Conservation (phyloP, 495 filamentous ascomycete genomes). For the Podospora tetraspora region DNA sequence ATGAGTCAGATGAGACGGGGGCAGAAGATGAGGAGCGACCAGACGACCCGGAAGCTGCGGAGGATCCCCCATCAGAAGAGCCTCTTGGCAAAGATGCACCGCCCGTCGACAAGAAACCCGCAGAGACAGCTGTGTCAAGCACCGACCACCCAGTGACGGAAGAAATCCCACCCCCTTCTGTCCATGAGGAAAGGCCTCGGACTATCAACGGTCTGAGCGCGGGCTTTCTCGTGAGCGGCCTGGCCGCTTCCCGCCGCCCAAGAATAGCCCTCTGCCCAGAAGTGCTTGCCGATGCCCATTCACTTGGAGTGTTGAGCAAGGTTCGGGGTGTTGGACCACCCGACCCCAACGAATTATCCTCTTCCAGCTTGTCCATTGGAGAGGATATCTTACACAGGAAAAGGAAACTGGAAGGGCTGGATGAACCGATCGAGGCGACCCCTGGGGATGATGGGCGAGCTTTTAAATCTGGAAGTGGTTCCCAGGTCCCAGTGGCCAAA, state of each 20-base stretch:
- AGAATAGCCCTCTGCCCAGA: constrained; percentile 13
- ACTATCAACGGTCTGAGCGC: constrained; percentile 13
- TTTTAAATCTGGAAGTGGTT: not conserved
- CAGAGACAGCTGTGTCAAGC: not conserved
- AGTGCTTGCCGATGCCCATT: constrained; percentile 8
- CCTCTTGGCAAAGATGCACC: not conserved
- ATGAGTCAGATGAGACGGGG: constrained; percentile 52
- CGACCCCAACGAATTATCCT: not conserved
- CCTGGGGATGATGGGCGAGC: not conserved
- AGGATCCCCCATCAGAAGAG: not conserved
- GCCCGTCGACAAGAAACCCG: not conserved
- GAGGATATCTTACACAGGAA: not conserved
- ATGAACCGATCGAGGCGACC: not conserved
- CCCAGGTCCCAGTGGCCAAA: not conserved
- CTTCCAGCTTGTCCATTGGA: not conserved
- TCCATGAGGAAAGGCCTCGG: not conserved
- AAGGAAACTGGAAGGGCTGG: not conserved
- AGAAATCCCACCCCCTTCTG: not conserved
- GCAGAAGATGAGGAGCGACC: constrained; percentile 14
- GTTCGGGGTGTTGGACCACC: not conserved
- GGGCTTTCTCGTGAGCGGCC: constrained; percentile 24
- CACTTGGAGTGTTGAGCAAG: constrained; percentile 10
- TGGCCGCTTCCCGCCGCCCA: constrained; percentile 18
- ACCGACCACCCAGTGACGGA: not conserved
- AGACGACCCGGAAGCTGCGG: not conserved